Evolutionary conservation across 306 rosid genomes (phyloP), one percentile per base, ranked within the genome.

Genomic region (Trifolium dubium): DNA sequence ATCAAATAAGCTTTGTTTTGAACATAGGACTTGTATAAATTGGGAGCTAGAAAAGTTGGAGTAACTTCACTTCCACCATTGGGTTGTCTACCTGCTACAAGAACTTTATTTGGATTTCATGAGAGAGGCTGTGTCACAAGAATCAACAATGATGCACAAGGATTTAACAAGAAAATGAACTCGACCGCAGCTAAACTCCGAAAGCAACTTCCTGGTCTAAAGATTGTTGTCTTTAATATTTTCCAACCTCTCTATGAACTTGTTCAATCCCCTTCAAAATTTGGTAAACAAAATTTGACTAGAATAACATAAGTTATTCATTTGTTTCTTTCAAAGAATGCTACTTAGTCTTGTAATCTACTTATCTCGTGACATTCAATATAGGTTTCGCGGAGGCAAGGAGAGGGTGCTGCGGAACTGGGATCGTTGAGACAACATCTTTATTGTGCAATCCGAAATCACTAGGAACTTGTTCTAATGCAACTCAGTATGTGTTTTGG

Each of bases 381-480:
- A 93, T 34, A 93, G 97, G 98, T 23, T 93, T 93, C 71, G 75
- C 47, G 23, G 98, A 91, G 77, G 90, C 89, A 65, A 86, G 86
- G 31, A 89, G 79, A 88, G 98, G 98, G 8, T 93, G 98, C 77
- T 93, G 98, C 53, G 97, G 98, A 10, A 89, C 92, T 5, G 98
- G 97, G 44, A 78, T 74, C 7, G 83, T 90, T 5, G 98, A 90
- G 87, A 82, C 85, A 23, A 87, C 98, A 76, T 56, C 88, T 41
- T 78, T 88, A 4, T 84, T 92, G 81, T 95, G 98, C 88, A 92
- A 95, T 75, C 86, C 85, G 35, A 76, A 78, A 15, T 87, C 99
- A 19, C 37, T 73, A 19, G 99, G 99, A 79, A 95, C 97, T 31
- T 95, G 98, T 79, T 58, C 92, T 30, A 95, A 95, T 80, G 89